Evolutionary conservation across 2,329 filamentous ascomycete species (phyloP).

Genomic region (Ophiocordyceps unilateralis): DNA sequence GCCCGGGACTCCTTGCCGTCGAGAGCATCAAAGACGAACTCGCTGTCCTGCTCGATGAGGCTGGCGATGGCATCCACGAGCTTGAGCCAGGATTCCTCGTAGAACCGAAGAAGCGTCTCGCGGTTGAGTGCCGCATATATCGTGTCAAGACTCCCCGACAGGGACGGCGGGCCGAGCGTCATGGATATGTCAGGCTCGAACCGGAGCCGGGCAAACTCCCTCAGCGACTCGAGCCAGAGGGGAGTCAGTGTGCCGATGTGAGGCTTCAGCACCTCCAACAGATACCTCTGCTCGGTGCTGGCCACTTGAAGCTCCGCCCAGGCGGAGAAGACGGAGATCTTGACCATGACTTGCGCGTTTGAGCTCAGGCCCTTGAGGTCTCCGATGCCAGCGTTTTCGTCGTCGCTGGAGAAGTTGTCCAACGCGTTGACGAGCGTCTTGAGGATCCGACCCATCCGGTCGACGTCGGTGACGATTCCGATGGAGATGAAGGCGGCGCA

Average conservation of each 20-base stretch:
- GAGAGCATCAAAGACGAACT: slow-evolving; percentile 91
- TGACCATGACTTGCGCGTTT: slow-evolving; percentile 96
- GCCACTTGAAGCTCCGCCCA: slow-evolving; percentile 97
- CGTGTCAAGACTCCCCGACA: slow-evolving; percentile 75
- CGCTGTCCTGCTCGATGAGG: slow-evolving; percentile 91
- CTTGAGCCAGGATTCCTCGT: slow-evolving; percentile 93
- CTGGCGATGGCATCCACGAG: slow-evolving; percentile 95
- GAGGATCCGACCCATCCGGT: slow-evolving; percentile 95
- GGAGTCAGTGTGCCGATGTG: slow-evolving; percentile 83
- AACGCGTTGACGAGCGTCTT: slow-evolving; percentile 82
- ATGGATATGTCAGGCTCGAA: slow-evolving; percentile 97
- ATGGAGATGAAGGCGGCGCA: slow-evolving; percentile 97
- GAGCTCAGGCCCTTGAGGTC: slow-evolving; percentile 85
- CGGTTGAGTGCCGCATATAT: slow-evolving; percentile 91
- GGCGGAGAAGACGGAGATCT: slow-evolving; percentile 89
- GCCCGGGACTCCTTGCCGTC: slow-evolving; percentile 86
- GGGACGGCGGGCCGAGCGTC: slow-evolving; percentile 62
- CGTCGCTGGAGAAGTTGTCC: slow-evolving; percentile 76
- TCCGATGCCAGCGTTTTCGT: slow-evolving; percentile 72
- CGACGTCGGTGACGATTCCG: slow-evolving; percentile 90
- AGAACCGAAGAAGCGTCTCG: slow-evolving; percentile 85
- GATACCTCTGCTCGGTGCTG: slow-evolving; percentile 77
- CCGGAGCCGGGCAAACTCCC: slow-evolving; percentile 80
- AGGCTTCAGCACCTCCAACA: slow-evolving; percentile 74
- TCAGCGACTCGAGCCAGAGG: slow-evolving; percentile 79